Percentiles rank a stretch among this genome's conserved stretches.
Evolutionary conservation across 768 basidiomycete genomes (phyloP).

Genomic region (Lentinus brumalis): DNA sequence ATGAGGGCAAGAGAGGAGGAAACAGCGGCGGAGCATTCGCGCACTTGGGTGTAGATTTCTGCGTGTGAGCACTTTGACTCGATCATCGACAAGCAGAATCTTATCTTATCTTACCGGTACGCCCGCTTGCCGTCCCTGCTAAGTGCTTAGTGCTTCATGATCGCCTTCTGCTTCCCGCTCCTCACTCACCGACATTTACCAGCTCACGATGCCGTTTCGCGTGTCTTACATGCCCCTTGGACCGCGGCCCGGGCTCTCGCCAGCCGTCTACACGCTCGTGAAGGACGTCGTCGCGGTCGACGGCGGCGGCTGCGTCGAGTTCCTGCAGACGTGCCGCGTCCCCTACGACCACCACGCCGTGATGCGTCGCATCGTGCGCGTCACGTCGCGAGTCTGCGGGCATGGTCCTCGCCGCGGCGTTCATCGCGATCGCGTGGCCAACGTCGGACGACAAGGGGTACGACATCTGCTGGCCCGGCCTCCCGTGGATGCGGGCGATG

Average conservation of each 20-base stretch:
- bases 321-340: constrained; percentile 35
- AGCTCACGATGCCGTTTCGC: constrained; percentile 30
- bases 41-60: constrained; percentile 14
- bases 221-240: constrained; percentile 32
- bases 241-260: constrained; percentile 33
- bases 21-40: constrained; percentile 17
- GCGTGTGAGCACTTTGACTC: constrained; percentile 19
- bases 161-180: constrained; percentile 30
- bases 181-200: constrained; percentile 30
- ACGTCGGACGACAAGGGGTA: constrained; percentile 29
- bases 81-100: constrained; percentile 11
- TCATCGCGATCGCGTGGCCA: constrained; percentile 30
- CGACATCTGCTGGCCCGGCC: constrained; percentile 28
- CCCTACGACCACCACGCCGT: constrained; percentile 31
- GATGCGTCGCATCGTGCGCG: constrained; percentile 30
- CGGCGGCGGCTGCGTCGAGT: constrained; percentile 33
- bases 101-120: constrained; percentile 15
- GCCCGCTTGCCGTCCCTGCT: no score
- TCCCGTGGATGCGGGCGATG: constrained; percentile 35
- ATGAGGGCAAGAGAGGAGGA: constrained; percentile 9
- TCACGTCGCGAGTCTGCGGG: constrained; percentile 23
- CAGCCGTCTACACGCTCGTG: constrained; percentile 31
- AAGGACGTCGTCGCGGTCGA: constrained; percentile 37
- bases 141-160: constrained; percentile 26
- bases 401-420: constrained; percentile 20